Base-by-base conservation (phyloP, 2,329 filamentous ascomycete species). In the Colletotrichum acutatum region DNA sequence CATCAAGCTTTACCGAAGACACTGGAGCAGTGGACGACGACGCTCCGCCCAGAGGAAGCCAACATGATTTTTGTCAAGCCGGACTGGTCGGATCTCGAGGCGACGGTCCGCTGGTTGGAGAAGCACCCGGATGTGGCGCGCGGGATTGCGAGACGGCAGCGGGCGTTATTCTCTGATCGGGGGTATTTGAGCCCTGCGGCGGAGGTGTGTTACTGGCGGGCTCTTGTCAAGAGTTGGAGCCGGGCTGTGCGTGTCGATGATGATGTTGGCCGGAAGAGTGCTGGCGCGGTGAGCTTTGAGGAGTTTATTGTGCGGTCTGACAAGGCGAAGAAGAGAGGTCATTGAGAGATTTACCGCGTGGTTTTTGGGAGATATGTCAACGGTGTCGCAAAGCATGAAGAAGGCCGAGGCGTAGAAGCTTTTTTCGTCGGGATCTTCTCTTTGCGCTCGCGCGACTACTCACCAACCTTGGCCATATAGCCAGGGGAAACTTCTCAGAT, bases 181-280 rank as follows among this genome's bases (percentile, higher is more conserved):
- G 87, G 86, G 0, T 86, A 87, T 75, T 79, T 87, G 58, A 86
- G 84, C 71, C 82, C 83, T 16, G 86, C 86, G n/a, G 86, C 87
- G 0, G 87, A 89, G 78, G 80, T 77, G 70, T 89, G 87, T 75
- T 89, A 89, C 79, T 89, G 87, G 87, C 81, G 87, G 53, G 84
- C 82, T 0, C 67, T 87, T 73, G 77, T 89, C 26, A 81, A 82
- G 68, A 86, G 85, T 0, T 89, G 87, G 87, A 82, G 79, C 66
- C 74, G 79, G 49, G 83, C 87, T 12, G 86, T 80, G 34, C 77
- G 78, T 53, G 76, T 79, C 0, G 80, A 83, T 19, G 82, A 80
- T 34, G 78, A 49, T 9, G 30, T 59, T 4, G 22, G 56, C 9
- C 30, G n/a, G 54, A 49, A 53, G 58, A 42, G 42, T 19, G 46